Evolutionary conservation across 1,284 basidiomycete genomes (phyloP).

Genomic region (Rhodotorula glutinis): DNA sequence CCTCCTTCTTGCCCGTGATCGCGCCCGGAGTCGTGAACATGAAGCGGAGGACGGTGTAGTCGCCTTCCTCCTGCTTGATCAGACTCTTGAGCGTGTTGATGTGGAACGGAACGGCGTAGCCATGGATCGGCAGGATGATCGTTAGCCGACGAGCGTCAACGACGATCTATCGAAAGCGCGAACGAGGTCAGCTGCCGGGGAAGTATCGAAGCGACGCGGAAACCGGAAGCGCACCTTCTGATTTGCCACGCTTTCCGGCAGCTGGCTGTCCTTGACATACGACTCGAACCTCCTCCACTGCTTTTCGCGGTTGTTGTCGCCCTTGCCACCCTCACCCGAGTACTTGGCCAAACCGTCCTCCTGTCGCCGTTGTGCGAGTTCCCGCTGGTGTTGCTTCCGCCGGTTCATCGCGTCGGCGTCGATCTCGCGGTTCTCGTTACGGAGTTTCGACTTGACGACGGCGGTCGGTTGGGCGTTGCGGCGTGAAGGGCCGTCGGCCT

Average conservation of each 20-base stretch:
- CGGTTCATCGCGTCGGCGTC: constrained; percentile 63
- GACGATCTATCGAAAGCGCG: constrained; percentile 62
- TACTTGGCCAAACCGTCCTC: constrained; percentile 78
- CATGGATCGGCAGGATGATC: constrained; percentile 87
- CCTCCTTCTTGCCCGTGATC: constrained; percentile 96
- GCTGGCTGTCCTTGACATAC: constrained; percentile 86
- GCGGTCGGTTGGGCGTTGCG: constrained; percentile 30
- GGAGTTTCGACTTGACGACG: constrained; percentile 63
- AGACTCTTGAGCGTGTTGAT: constrained; percentile 98
- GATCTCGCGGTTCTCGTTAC: constrained; percentile 72
- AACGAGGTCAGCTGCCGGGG: neutral
- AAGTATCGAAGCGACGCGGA: neutral
- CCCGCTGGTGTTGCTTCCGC: constrained; percentile 82
- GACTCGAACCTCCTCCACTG: constrained; percentile 94
- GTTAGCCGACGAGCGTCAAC: constrained; percentile 88
- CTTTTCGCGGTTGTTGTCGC: constrained; percentile 63
- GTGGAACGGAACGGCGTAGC: constrained; percentile 95
- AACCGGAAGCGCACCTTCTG: constrained; percentile 59
- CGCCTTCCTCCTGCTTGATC: constrained; percentile 95
- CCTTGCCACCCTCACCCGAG: constrained; percentile 67
- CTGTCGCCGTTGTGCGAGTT: constrained; percentile 76
- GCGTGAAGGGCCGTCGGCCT: constrained; percentile 52
- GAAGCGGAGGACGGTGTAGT: constrained; percentile 90
- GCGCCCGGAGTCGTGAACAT: constrained; percentile 99
- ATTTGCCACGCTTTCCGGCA: constrained; percentile 75